Evolutionary conservation across 2,329 filamentous ascomycete genomes (phyloP).

Genomic region (Sarocladiaceae sp.): DNA sequence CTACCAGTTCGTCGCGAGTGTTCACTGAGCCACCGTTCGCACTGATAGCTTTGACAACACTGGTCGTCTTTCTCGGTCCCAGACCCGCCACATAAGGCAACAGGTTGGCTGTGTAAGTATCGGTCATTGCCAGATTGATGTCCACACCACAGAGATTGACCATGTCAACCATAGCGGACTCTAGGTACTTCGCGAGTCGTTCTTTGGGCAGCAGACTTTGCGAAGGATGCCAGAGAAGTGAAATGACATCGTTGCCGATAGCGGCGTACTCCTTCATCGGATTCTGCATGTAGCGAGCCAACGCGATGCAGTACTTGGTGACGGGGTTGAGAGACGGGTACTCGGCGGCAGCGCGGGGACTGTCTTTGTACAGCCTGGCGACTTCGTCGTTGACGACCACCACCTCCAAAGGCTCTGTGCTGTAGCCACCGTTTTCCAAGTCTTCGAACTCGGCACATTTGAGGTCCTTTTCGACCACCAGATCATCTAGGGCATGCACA

Average conservation of each 20-base stretch:
- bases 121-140: slow-evolving; percentile 83
- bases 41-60: slow-evolving; percentile 70
- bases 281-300: slow-evolving; percentile 90
- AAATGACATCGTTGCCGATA: slow-evolving; percentile 80
- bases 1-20: slow-evolving; percentile 82
- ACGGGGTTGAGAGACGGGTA: slow-evolving; percentile 77
- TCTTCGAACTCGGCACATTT: slow-evolving; percentile 81
- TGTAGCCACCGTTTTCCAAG: slow-evolving; percentile 67
- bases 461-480: slow-evolving; percentile 74
- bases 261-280: slow-evolving; percentile 96
- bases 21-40: slow-evolving; percentile 83
- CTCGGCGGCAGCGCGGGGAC: slow-evolving; percentile 71
- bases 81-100: slow-evolving; percentile 89
- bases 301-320: slow-evolving; percentile 81
- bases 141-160: slow-evolving; percentile 96
- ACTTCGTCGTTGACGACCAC: slow-evolving; percentile 95
- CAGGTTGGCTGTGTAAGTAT: slow-evolving; percentile 79
- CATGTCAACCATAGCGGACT: slow-evolving; percentile 98
- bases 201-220: slow-evolving; percentile 87
- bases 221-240: slow-evolving; percentile 82
- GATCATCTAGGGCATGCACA: slow-evolving; percentile 72
- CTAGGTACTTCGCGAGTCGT: slow-evolving; percentile 78
- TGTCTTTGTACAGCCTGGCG: slow-evolving; percentile 92
- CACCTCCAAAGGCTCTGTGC: slow-evolving; percentile 78
- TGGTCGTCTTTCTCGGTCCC: slow-evolving; percentile 87